Conservation (phyloP, 2,329 filamentous ascomycete genomes). For the Pseudopithomyces chartarum region DNA sequence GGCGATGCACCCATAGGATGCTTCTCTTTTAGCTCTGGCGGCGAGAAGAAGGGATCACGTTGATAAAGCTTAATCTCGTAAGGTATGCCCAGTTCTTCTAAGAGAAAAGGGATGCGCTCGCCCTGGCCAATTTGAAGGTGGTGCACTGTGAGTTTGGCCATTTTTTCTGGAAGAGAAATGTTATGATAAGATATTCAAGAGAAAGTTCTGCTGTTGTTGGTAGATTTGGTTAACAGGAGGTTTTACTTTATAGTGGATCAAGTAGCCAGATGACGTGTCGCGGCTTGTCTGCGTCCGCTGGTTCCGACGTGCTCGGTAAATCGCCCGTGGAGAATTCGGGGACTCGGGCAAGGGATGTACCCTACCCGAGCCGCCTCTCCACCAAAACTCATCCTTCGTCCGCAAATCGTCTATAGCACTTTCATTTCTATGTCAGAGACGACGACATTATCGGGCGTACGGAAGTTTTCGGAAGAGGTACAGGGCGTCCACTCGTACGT, state of each 20-base stretch:
- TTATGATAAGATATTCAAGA: too few relatives aligned
- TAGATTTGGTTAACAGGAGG: background rate
- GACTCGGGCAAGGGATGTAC: background rate
- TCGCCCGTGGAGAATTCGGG: background rate
- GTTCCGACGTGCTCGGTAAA: background rate
- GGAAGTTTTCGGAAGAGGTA: too few relatives aligned
- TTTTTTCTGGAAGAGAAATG: background rate
- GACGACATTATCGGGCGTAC: too few relatives aligned
- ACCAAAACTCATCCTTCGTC: background rate
- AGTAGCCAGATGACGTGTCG: background rate
- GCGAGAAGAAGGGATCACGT: conserved; percentile 51
- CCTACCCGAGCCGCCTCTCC: background rate
- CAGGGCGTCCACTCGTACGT: too few relatives aligned
- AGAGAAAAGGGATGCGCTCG: conserved; percentile 67
- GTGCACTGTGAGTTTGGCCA: conserved; percentile 38
- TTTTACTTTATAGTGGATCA: background rate
- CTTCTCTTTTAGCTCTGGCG: conserved; percentile 32
- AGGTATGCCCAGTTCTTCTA: conserved; percentile 64
- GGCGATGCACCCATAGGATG: conserved; percentile 61
- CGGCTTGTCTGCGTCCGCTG: background rate
- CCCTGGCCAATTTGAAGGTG: conserved; percentile 60
- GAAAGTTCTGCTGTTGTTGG: background rate
- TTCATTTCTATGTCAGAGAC: too few relatives aligned
- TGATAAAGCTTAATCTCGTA: conserved; percentile 58
- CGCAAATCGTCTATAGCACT: background rate